Base-by-base conservation (phyloP, 1,284 basidiomycete species). In the Trametes sp. region DNA sequence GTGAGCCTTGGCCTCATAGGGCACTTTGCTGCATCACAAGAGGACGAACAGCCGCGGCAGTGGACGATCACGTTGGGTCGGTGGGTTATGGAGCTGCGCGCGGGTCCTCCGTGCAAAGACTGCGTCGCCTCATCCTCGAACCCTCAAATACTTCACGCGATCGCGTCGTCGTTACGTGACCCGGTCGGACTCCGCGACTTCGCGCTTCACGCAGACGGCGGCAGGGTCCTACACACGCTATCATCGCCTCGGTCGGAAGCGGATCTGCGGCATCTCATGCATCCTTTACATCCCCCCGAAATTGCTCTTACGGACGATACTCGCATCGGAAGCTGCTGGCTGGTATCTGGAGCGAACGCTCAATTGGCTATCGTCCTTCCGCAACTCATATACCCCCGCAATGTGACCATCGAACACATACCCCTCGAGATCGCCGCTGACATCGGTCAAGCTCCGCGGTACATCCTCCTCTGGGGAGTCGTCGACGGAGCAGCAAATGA, bases 371-470 rank as follows among this genome's bases (percentile, higher is more conserved):
- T 58, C 21, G 48, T 49, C 8, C 9, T 58, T 19, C 49, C 46
- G 2, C 19, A 19, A 1, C 19, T 51, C 24, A 13, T 58, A 24
- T 33, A 38, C n/a, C 56, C 56, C 5, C 38, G 33, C 21, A 24
- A 58, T 19, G 28, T 51, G 1, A 58, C 56, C 19, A 51, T 58
- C 23, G 56, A 58, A 16, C 56, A 58, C 38, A 49, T 51, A 26
- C 48, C 56, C 4, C 19, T 33, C 28, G 54, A 56, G 21, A 45
- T 56, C 21, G 44, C 54, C 11, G 54, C 54, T 21, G 44, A 46
- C 5, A 46, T 48, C 8, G 54, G 54, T 3, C 28, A 36, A 36
- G 54, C 54, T 35, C 54, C 54, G 2, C 28, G 54, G 4, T 21
- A 23, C 14, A 46, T 48, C 42, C n/a, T 54, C n/a, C 35, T 54